Evolutionary conservation across 257 asterid species (phyloP), one percentile per base, ranked within the genome.

Genomic region (Salvia hispanica): DNA sequence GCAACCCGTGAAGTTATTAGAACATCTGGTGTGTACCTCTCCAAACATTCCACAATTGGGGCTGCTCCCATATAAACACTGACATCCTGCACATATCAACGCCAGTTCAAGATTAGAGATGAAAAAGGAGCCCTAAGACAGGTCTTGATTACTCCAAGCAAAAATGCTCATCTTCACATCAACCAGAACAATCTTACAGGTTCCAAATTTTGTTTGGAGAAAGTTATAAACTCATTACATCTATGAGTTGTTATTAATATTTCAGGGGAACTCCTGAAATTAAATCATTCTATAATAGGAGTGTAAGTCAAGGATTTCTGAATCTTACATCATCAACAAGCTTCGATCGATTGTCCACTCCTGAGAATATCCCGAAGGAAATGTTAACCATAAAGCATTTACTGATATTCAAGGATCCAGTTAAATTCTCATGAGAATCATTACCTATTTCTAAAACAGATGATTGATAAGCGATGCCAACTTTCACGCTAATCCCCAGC

Each of bases 31-130:
- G 72, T 62, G 80, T 79, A 79, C 70, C 81, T 85, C 87, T 85
- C 95, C 50, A 94, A 81, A 70, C 99, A 94, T 70, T 87, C 91
- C 69, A 85, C 97, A 59, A 94, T 86, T 31, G 99, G 97, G 79
- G 96, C 87, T 77, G 99, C 97, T 68, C 97, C 99, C 53, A 94
- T 85, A 84, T 94, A 94, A 70, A 91, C 95, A 36, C 96, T 94
- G 34, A 65, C 83, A 66, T 82, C 97, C 97, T 94, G 86, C 83
- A 77, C 12, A 53, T 5, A 43, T 65, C 28, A 28, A 74, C 13
- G 53, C 43, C 15, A 51, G 11, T 39, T 51, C 51, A 59, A 40
- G 55, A 15, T 48, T 5, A 51, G 64, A 44, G 64, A 42, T 44
- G 51, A 36, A 47, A 36, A 66, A 58, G 63, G 54, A 58, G 66